Evolutionary conservation across 345 rosid species (phyloP).

Genomic region (Stellera chamaejasme): DNA sequence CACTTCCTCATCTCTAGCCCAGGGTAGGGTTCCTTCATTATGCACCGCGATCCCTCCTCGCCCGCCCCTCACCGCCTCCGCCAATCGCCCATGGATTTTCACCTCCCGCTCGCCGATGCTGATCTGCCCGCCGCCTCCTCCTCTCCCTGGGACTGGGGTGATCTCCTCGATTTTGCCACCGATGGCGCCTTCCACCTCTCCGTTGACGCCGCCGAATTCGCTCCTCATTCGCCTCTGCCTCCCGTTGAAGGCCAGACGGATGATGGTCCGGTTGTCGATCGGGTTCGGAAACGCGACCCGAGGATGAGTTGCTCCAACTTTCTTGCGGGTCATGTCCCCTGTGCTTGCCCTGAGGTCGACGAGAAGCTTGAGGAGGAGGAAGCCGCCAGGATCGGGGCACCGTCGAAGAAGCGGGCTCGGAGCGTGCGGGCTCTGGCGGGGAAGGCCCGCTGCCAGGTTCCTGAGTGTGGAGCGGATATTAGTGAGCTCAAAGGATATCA

Average conservation of each 20-base stretch:
- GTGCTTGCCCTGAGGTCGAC: conserved; percentile 93
- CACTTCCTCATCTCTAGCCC: not conserved
- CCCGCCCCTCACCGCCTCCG: not conserved
- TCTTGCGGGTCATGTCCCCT: conserved; percentile 71
- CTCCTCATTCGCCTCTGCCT: conserved; percentile 7
- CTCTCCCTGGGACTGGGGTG: conserved; percentile 74
- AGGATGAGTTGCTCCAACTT: conserved; percentile 77
- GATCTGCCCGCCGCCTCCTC: conserved; percentile 31
- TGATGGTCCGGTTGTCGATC: conserved; percentile 19
- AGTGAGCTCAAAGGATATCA: conserved; percentile 93
- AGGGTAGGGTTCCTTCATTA: not conserved
- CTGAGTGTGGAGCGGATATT: conserved; percentile 75
- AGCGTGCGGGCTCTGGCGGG: conserved; percentile 27
- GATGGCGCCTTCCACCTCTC: conserved; percentile 51
- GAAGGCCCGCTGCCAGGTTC: conserved; percentile 61
- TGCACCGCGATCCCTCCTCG: conserved; percentile 6
- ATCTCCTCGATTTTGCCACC: conserved; percentile 64
- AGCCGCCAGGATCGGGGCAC: conserved; percentile 39
- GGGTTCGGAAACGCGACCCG: conserved; percentile 91
- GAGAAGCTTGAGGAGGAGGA: conserved; percentile 37
- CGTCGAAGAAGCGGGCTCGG: conserved; percentile 57
- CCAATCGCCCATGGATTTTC: conserved; percentile 28
- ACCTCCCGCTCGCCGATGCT: conserved; percentile 24
- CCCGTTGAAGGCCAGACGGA: conserved; percentile 19
- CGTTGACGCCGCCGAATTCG: conserved; percentile 25